Evolutionary conservation across 2,329 filamentous ascomycete species (phyloP), one percentile per base, ranked within the genome.

Genomic region (Cladosporium oxysporum): DNA sequence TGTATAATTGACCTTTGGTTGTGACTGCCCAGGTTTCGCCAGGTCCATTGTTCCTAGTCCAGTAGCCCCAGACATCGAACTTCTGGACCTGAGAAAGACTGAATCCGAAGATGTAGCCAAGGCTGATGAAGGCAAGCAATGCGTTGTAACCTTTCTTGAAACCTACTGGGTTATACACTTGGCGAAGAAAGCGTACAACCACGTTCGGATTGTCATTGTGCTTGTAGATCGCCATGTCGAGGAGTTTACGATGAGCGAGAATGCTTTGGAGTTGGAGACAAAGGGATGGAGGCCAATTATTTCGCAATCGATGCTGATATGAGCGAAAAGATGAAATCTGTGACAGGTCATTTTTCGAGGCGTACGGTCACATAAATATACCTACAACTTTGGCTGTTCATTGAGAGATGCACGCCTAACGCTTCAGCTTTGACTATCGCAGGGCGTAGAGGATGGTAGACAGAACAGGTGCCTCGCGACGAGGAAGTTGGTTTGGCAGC

Each of bases 61-160:
- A 62, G 47, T 35, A 62, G 62, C 52, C 52, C 35, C 35, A 74
- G 70, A 84, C 79, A 71, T 83, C 73, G 66, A 87, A 76, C 68
- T 82, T 85, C 49, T 73, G 73, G 3, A 85, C 70, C 11, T 83
- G 82, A 3, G 81, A 76, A 11, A 86, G 76, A 5, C 76, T 71
- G 70, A 87, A 85, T 18, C 76, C 78, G 18, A 83, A 35, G 8
- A 85, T 71, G 1, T 37, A 37, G 41, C 65, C 65, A 6, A 49
- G 35, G 29, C n/a, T 44, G 10, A 66, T 66, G 44, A 66, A 66
- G 62, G 55, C 52, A 1, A 88, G 76, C 31, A 78, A 68, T 67
- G 87, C 86, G 72, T 86, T 87, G 77, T 86, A 87, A 33, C 78
- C 79, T 69, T 83, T 84, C 3, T 76, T 74, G 75, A 88, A 88